Percentiles rank a stretch among this genome's conserved stretches.
Evolutionary conservation across 257 asterid species (phyloP).

Genomic region (Solanum lycopersicoides): DNA sequence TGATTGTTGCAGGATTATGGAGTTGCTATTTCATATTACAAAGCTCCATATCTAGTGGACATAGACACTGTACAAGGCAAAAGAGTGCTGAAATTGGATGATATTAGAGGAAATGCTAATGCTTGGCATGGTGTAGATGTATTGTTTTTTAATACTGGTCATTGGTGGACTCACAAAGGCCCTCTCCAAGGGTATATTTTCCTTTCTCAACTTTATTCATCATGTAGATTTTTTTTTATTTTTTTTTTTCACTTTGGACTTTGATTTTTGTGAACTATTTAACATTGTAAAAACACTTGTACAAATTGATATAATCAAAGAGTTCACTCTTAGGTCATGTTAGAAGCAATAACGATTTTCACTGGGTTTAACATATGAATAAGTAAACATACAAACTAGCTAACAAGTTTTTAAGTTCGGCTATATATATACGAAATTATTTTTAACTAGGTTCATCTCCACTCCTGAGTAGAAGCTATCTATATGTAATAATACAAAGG

Average conservation of each 20-base stretch:
- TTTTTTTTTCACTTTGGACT: background rate
- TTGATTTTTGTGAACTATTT: background rate
- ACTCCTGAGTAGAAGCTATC: background rate
- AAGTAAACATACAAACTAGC: background rate
- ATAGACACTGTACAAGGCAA: conserved; percentile 61
- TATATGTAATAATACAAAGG: background rate
- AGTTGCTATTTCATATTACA: conserved; percentile 65
- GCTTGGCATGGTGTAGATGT: conserved; percentile 82
- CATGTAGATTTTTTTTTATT: background rate
- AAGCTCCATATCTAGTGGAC: conserved; percentile 85
- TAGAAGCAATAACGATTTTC: background rate
- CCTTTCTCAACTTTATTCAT: background rate
- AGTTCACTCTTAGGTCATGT: background rate
- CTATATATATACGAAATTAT: too few species aligned
- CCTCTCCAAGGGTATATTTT: conserved; percentile 66
- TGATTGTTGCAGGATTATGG: conserved; percentile 55
- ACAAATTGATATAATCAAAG: background rate
- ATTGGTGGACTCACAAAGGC: conserved; percentile 95
- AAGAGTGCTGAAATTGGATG: conserved; percentile 74
- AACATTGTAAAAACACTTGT: background rate
- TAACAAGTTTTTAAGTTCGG: background rate
- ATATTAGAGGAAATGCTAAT: conserved; percentile 59
- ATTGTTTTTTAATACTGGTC: conserved; percentile 88
- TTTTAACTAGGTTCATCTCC: background rate
- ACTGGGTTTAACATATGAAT: background rate